phyloP scores from a whole-genome alignment of 257 asterid genomes.

The Ajuga chamaepitys region DNA sequence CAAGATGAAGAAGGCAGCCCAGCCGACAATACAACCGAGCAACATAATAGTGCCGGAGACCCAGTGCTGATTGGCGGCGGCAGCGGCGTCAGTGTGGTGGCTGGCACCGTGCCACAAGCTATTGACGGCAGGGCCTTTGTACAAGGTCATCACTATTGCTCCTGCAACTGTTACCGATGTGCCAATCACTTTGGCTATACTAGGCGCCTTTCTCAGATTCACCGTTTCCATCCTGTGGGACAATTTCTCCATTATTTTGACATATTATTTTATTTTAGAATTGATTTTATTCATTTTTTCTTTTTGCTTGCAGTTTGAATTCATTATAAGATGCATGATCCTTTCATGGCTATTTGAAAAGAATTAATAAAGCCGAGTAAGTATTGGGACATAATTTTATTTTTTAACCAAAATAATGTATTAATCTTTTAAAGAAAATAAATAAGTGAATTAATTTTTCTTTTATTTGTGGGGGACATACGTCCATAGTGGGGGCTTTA shows the following conservation, averaged over 20 bases:
- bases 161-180: conserved; percentile 60
- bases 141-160: conserved; percentile 69
- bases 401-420: too few species aligned
- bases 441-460: too few species aligned
- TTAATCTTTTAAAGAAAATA: too few species aligned
- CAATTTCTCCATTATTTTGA: not conserved
- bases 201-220: conserved; percentile 32
- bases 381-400: too few species aligned
- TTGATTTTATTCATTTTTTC: not conserved
- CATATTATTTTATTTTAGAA: not conserved
- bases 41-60: conserved; percentile 58
- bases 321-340: too few species aligned
- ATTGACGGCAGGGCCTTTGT: conserved; percentile 70
- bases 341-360: too few species aligned
- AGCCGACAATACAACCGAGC: conserved; percentile 61
- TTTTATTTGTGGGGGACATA: too few species aligned
- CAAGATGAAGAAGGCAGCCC: conserved; percentile 82
- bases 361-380: too few species aligned
- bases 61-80: conserved; percentile 54
- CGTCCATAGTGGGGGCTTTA: too few species aligned
- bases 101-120: conserved; percentile 33
- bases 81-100: conserved; percentile 24
- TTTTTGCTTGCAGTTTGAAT: too few species aligned
- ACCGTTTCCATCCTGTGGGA: conserved; percentile 58
- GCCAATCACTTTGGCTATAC: conserved; percentile 69